Conservation (phyloP, 2,329 filamentous ascomycete genomes). For the Stemphylium vesicarium region DNA sequence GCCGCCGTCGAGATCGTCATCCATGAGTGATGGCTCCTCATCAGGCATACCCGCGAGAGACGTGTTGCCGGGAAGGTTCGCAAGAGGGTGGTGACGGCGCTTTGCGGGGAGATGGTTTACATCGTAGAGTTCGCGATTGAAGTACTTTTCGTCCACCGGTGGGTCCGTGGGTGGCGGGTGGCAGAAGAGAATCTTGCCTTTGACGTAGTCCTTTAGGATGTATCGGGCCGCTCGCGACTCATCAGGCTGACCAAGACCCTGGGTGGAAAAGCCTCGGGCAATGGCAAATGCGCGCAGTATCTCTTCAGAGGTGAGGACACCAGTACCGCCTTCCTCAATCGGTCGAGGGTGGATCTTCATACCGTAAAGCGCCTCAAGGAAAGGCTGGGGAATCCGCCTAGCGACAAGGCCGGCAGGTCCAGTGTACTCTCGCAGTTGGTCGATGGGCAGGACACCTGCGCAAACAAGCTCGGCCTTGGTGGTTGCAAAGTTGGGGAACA, state of each 20-base stretch:
- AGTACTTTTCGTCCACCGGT: conserved; percentile 71
- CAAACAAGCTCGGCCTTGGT: conserved; percentile 97
- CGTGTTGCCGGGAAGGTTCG: conserved; percentile 51
- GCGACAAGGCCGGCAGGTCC: conserved; percentile 85
- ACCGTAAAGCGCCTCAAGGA: conserved; percentile 92
- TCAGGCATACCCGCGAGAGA: conserved; percentile 35
- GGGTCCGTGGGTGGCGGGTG: conserved; percentile 78
- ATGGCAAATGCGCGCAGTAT: conserved; percentile 84
- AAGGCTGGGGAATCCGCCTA: conserved; percentile 81
- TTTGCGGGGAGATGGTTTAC: conserved; percentile 80
- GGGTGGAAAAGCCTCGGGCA: conserved; percentile 88
- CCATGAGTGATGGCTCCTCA: conserved; percentile 51
- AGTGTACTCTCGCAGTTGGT: conserved; percentile 91
- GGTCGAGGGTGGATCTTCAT: conserved; percentile 84
- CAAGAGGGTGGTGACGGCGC: conserved; percentile 68
- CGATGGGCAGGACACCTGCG: conserved; percentile 93
- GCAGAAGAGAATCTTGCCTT: conserved; percentile 90
- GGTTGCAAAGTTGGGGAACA: conserved; percentile 96
- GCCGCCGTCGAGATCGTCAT: conserved; percentile 55
- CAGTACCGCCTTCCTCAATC: conserved; percentile 90
- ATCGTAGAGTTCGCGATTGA: conserved; percentile 91
- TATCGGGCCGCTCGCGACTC: conserved; percentile 89
- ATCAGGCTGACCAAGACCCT: conserved; percentile 88
- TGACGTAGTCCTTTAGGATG: conserved; percentile 96
- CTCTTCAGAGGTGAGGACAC: conserved; percentile 82